phyloP scores from a whole-genome alignment of 768 basidiomycete species.

The Tricholomella constricta region DNA sequence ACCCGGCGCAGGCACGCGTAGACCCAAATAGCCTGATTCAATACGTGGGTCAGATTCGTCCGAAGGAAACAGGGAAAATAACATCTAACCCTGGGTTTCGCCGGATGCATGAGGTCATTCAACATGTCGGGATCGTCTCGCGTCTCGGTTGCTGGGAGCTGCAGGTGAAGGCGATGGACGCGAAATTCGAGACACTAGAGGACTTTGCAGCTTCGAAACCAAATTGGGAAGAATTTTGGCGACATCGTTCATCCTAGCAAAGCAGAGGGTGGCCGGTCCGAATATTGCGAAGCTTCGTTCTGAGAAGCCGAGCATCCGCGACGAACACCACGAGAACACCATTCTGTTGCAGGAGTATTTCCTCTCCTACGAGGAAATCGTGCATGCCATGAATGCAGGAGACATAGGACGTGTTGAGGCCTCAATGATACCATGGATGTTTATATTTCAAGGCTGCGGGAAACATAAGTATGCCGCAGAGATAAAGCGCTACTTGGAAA shows the following conservation, averaged over 20 bases:
- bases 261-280: too few species aligned
- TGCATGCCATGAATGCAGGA: constrained; percentile 30
- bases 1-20: constrained; percentile 6
- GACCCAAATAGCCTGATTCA: constrained; percentile 21
- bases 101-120: constrained; percentile 32
- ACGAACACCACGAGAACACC: constrained; percentile 32
- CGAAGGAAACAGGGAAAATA: constrained; percentile 28
- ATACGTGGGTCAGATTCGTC: constrained; percentile 20
- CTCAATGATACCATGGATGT: constrained; percentile 24
- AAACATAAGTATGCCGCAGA: constrained; percentile 35
- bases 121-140: constrained; percentile 20
- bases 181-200: constrained; percentile 18
- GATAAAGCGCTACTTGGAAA: constrained; percentile 25
- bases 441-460: constrained; percentile 26
- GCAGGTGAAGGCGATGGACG: constrained; percentile 5
- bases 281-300: constrained; percentile 14
- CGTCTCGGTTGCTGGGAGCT: constrained; percentile 29
- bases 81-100: constrained; percentile 30
- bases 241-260: too few species aligned
- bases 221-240: constrained; percentile 6
- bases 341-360: constrained; percentile 30
- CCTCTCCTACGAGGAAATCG: constrained; percentile 37
- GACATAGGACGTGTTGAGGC: constrained; percentile 31
- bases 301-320: constrained; percentile 11
- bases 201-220: constrained; percentile 34